A percentile compares a stretch with the other conserved stretches of the same genome.
Conservation (phyloP, 495 filamentous ascomycete species). For the Penicillium paxilli region DNA sequence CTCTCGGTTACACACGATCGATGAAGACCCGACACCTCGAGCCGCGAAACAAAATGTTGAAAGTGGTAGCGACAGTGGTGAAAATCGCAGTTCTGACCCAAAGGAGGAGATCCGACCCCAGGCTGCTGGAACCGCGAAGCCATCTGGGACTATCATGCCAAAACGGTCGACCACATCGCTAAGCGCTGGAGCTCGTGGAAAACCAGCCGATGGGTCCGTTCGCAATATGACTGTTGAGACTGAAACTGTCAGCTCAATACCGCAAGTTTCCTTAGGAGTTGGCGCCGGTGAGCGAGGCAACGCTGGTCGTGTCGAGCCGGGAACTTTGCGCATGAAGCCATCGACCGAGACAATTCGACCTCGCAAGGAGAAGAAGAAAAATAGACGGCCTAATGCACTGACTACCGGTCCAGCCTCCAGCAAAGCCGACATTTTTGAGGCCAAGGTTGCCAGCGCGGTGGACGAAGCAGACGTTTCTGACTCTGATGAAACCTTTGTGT, state of each 20-base stretch:
- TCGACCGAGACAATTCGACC: conserved; percentile 94
- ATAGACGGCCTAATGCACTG: conserved; percentile 66
- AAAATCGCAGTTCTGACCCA: conserved; percentile 41
- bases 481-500: conserved; percentile 98
- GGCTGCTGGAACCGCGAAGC: conserved; percentile 21
- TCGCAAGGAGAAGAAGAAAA: conserved; percentile 83
- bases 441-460: conserved; percentile 91
- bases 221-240: conserved; percentile 98
- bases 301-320: conserved; percentile 54
- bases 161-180: conserved; percentile 52
- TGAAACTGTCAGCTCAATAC: conserved; percentile 90
- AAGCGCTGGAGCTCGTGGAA: conserved; percentile 47
- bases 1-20: conserved; percentile 35
- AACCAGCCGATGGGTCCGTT: conserved; percentile 71
- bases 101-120: conserved; percentile 38
- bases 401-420: conserved; percentile 67
- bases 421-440: conserved; percentile 97
- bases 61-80: conserved; percentile 53
- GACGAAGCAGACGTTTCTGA: conserved; percentile 92
- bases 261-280: conserved; percentile 78
- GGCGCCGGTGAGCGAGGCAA: conserved; percentile 61
- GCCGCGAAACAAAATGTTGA: conserved; percentile 36
- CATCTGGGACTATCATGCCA: conserved; percentile 37
- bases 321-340: conserved; percentile 80
- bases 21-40: conserved; percentile 41